phyloP scores from a whole-genome alignment of 371 early-diverging fungal species.

The Coemansia sp. region DNA sequence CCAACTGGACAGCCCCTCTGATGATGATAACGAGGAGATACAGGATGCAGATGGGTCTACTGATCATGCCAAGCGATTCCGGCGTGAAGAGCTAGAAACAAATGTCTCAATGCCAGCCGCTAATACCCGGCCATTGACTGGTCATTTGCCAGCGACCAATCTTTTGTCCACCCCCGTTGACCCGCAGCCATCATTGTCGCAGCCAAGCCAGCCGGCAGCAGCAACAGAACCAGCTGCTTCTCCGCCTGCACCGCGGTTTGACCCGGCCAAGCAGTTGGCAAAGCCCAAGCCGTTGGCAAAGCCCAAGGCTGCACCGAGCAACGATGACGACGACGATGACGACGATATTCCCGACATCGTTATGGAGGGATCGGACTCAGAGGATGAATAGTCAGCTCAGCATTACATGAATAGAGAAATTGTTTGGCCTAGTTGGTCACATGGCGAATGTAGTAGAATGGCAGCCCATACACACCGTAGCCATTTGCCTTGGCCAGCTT shows the following conservation, averaged over 20 bases:
- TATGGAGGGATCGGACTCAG: constrained; percentile 43
- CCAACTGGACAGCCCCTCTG: background rate
- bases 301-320: constrained; percentile 1
- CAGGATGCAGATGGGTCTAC: background rate
- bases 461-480: constrained; percentile 62
- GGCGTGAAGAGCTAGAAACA: background rate
- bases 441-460: constrained; percentile 59
- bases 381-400: constrained; percentile 16
- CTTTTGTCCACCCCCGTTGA: too few relatives aligned
- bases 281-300: background rate
- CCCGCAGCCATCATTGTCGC: background rate
- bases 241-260: background rate
- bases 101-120: background rate
- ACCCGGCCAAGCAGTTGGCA: background rate
- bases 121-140: too few relatives aligned
- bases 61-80: constrained; percentile 18
- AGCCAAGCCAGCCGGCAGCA: background rate
- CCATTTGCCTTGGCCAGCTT: constrained; percentile 69
- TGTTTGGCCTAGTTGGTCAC: constrained; percentile 18
- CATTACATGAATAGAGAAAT: too few relatives aligned
- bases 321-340: background rate
- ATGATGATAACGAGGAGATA: background rate
- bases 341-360: constrained; percentile 41
- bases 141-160: too few relatives aligned
- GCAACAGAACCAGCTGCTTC: too few relatives aligned